phyloP scores from a whole-genome alignment of 768 basidiomycete species.

The Hydnum rufescens region DNA sequence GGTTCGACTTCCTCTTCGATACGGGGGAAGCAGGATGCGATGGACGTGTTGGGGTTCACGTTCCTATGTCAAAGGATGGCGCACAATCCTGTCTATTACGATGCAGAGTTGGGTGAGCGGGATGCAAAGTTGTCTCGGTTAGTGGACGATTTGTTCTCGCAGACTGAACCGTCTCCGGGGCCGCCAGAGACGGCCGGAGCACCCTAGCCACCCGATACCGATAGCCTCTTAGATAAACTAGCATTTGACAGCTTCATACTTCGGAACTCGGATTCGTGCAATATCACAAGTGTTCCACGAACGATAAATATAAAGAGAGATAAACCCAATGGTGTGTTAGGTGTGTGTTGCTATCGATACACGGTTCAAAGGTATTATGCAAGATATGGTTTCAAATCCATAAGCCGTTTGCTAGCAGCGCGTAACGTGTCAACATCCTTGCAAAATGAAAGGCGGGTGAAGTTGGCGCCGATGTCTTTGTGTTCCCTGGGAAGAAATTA shows the following conservation, averaged over 20 bases:
- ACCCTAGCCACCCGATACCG: background rate
- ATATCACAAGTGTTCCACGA: no score
- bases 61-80: conserved; percentile 51
- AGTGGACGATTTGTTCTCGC: conserved; percentile 26
- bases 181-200: no score
- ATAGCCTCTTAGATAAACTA: background rate
- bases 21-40: conserved; percentile 38
- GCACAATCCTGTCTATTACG: conserved; percentile 77
- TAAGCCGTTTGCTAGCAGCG: conserved; percentile 60
- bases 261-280: conserved; percentile 19
- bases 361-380: no score
- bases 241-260: conserved; percentile 1
- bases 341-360: no score
- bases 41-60: conserved; percentile 65
- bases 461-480: conserved; percentile 65
- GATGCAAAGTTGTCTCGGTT: conserved; percentile 48
- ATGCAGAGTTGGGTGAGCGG: conserved; percentile 25
- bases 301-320: no score
- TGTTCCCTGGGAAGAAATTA: conserved; percentile 85
- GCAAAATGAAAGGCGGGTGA: conserved; percentile 83
- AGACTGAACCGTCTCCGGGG: background rate
- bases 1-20: conserved; percentile 19
- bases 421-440: conserved; percentile 78
- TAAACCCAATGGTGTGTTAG: no score
- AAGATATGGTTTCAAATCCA: conserved; percentile 52